These are phyloP conservation scores for Flueggea neowawraea DNA, from an alignment of 441 rosid genomes.

Conservation along the genomic window DNA sequence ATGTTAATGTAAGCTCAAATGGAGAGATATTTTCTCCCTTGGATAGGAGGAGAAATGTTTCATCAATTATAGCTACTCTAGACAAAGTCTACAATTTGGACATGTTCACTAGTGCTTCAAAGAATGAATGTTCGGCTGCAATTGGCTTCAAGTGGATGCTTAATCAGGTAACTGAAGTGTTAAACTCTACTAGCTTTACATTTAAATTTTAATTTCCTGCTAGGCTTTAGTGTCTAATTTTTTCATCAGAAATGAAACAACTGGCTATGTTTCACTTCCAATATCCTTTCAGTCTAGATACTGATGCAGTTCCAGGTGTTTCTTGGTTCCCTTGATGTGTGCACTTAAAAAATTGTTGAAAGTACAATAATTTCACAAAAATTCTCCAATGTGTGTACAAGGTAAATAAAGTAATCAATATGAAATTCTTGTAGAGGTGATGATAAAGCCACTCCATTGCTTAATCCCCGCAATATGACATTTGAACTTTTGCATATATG, in stretches of 20 bases:
- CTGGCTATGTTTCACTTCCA: not conserved
- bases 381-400: too few relatives aligned
- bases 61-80: slow-evolving; percentile 57
- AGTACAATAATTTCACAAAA: too few relatives aligned
- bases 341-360: too few relatives aligned
- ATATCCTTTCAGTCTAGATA: too few relatives aligned
- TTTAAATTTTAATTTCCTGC: not conserved
- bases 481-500: too few relatives aligned
- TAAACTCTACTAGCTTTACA: not conserved
- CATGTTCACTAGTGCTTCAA: slow-evolving; percentile 85
- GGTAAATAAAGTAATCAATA: too few relatives aligned
- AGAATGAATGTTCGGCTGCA: slow-evolving; percentile 95
- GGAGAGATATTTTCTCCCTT: slow-evolving; percentile 82
- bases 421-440: too few relatives aligned
- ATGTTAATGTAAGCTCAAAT: slow-evolving; percentile 80
- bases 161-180: slow-evolving; percentile 60
- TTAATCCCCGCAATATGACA: too few relatives aligned
- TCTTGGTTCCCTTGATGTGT: too few relatives aligned
- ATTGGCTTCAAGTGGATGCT: slow-evolving; percentile 99
- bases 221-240: slow-evolving; percentile 5
- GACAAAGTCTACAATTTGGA: slow-evolving; percentile 90
- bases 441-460: too few relatives aligned
- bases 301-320: too few relatives aligned
- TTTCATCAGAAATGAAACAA: slow-evolving; percentile 5
- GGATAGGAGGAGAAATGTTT: slow-evolving; percentile 61